Base-by-base conservation (phyloP, 202 grass and related monocot genomes). In the Miscanthus sacchariflorus region DNA sequence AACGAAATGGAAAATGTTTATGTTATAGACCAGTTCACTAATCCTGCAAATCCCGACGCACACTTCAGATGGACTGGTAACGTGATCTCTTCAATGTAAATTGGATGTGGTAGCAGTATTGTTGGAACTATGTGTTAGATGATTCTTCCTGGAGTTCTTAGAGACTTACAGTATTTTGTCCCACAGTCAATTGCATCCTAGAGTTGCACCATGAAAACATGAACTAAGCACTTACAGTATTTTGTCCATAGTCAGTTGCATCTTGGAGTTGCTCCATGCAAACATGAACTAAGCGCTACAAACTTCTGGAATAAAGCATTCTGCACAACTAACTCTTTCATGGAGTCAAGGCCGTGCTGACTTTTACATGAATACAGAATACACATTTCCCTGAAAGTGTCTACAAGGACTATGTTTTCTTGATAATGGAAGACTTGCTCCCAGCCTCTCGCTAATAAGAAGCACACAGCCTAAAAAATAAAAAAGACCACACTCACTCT, bases 11-110 rank as follows among this genome's bases (percentile, higher is more conserved):
- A 78, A 66, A 87, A 95, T 72, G 67, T 52, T 6, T 82, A 87
- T 92, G 88, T 89, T 75, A 12, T 95, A 64, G 88, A 92, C 73
- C 93, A 95, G 77, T 91, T 91, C 72, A 70, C 66, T 48, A 91
- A 95, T 78, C 67, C 71, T 56, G 88, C 90, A 21, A 95, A 95
- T 85, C 93, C 88, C 7, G 90, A 95, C 66, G 90, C 90, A 3
- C 93, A 95, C 25, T 95, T 92, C 71, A 89, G 44, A 83, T 76
- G 86, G 68, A 92, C 85, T 11, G 93, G 87, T 91, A 85, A 84
- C 17, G 28, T 48, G 30, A 66, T 73, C 14, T 84, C 54, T 48
- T 79, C 70, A 19, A 78, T 73, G 52, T 84, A 84, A 65, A 54
- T 54, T 65, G 19, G 13, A 71, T 78, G 39, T 18, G 33, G 44